Evolutionary conservation across 805 yeast genomes (phyloP).

Genomic region (Ogataea trehalophila): DNA sequence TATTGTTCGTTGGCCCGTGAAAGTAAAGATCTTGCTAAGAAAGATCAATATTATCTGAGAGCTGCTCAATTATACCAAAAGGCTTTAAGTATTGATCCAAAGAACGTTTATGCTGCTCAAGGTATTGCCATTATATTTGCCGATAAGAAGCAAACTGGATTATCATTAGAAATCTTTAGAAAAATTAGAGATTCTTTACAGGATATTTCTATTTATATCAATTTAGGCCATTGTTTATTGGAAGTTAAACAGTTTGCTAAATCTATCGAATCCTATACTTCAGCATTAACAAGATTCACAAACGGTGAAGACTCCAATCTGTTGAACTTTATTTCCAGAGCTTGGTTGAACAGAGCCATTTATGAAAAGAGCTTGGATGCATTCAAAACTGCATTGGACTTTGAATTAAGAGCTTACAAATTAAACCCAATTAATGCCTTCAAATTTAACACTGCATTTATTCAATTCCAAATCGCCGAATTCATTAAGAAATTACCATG

Average conservation of each 20-base stretch:
- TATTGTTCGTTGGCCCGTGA: slow-evolving; percentile 82
- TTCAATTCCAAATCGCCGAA: slow-evolving; percentile 85
- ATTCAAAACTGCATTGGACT: slow-evolving; percentile 57
- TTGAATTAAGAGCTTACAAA: slow-evolving; percentile 52
- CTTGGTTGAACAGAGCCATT: slow-evolving; percentile 79
- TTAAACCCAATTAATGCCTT: slow-evolving; percentile 40
- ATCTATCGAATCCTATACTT: slow-evolving; percentile 84
- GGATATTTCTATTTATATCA: slow-evolving; percentile 77
- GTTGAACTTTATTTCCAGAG: slow-evolving; percentile 72
- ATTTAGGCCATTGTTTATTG: slow-evolving; percentile 80
- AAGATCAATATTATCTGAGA: slow-evolving; percentile 70
- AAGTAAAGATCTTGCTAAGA: slow-evolving; percentile 52
- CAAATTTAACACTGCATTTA: slow-evolving; percentile 75
- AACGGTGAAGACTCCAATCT: slow-evolving; percentile 61
- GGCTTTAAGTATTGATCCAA: slow-evolving; percentile 76
- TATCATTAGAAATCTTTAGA: slow-evolving; percentile 82
- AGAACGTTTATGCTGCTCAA: slow-evolving; percentile 93
- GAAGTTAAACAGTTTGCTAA: slow-evolving; percentile 80
- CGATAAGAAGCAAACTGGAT: slow-evolving; percentile 67
- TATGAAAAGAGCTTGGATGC: slow-evolving; percentile 60
- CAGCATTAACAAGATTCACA: slow-evolving; percentile 65
- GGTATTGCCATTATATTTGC: slow-evolving; percentile 93
- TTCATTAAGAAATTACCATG: slow-evolving; percentile 58
- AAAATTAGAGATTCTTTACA: slow-evolving; percentile 86
- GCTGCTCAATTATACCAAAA: slow-evolving; percentile 92